A percentile compares a stretch with the other conserved stretches of the same genome.
Evolutionary conservation across 331 rosid species (phyloP).

Genomic region (Malus hybrid): DNA sequence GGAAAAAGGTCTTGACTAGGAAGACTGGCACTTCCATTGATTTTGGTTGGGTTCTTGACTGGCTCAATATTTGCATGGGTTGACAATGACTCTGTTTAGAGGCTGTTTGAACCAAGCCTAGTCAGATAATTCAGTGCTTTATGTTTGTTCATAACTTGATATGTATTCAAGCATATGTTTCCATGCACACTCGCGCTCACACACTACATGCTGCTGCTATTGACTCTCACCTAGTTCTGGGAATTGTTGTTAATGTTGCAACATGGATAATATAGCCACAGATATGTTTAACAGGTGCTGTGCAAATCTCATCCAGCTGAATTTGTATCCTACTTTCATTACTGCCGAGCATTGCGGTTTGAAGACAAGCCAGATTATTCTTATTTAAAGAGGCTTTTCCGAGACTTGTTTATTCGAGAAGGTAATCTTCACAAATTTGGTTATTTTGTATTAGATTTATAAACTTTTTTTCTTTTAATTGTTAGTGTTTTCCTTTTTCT

Average conservation of each 20-base stretch:
- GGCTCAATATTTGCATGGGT: neutral
- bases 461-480: neutral
- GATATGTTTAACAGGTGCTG: constrained; percentile 53
- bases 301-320: constrained; percentile 90
- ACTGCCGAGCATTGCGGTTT: constrained; percentile 91
- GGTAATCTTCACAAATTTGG: constrained; percentile 31
- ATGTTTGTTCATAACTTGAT: neutral
- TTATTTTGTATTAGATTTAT: neutral
- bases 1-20: neutral
- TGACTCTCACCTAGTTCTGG: neutral
- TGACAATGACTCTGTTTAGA: neutral
- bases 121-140: neutral
- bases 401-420: constrained; percentile 92
- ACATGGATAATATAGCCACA: constrained; percentile 20
- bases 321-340: constrained; percentile 93
- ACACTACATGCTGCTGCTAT: neutral
- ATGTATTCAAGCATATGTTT: neutral
- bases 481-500: neutral
- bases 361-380: constrained; percentile 99
- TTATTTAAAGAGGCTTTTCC: constrained; percentile 84
- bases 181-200: neutral
- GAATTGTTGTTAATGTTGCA: neutral
- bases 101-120: neutral
- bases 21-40: neutral
- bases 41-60: neutral